Base-by-base conservation (phyloP, 306 rosid genomes). In the Hippophae gyantsensis region DNA sequence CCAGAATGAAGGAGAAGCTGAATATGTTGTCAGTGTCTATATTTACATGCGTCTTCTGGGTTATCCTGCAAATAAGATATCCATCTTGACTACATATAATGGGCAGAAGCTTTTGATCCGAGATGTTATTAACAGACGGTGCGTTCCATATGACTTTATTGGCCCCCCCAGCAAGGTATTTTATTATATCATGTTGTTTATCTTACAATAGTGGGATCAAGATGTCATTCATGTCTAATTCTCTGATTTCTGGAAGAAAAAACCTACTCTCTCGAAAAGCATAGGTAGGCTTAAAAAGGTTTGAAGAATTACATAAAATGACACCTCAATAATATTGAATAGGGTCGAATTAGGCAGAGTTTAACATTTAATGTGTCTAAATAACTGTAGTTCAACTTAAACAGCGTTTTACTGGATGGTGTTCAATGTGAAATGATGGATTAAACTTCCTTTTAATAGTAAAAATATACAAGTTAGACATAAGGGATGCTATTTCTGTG, bases 91-190 rank as follows among this genome's bases (percentile, higher is more conserved):
- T 43, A 92, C 99, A 14, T 92, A 92, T 82, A 92, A 92, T 75
- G 99, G 99, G 63, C 99, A 92, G 85, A 92, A 92, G 83, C 93
- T 92, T 75, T 79, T 92, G 62, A 85, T 92, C 74, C 95, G 96
- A 14, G 96, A 92, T 85, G 96, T 92, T 45, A 75, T 88, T 65
- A 87, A 66, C 60, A 75, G 99, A 74, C 84, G 99, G 66, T 92
- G 99, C 58, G 76, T 79, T 67, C 99, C 99, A 13, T 88, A 88
- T 60, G 85, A 85, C 63, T 88, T 83, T 86, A 88, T 92, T 58
- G 99, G 99, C 61, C 84, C 93, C 43, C 99, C 99, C 59, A 78
- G 86, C 84, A 92, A 92, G 99, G 96, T 88, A 68, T 69, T 66
- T 42, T 50, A 32, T 40, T 27, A 47, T 10, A 7, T 51, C 11